These are phyloP conservation scores for Skeletonema menzelii DNA, from an alignment of 108 stramenopile genomes.

Conservation along the genomic window DNA sequence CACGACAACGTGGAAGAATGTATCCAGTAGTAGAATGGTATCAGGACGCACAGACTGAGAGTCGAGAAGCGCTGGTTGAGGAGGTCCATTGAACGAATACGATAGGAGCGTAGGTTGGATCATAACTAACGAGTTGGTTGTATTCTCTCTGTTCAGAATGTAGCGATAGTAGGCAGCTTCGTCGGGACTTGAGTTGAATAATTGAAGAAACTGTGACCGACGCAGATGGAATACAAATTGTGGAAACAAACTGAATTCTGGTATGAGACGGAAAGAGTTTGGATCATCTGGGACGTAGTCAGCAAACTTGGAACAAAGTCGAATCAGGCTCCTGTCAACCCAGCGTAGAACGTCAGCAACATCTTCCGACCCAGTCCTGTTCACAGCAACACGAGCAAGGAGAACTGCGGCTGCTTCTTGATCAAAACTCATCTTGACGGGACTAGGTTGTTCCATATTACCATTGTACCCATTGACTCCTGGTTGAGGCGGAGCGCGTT, in stretches of 20 bases:
- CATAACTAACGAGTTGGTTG: constrained; percentile 97
- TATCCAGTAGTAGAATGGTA: constrained; percentile 97
- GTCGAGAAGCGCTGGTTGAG: constrained; percentile 95
- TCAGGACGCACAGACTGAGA: constrained; percentile 94
- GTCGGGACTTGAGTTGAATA: constrained; percentile 98
- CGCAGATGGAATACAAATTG: constrained; percentile 98
- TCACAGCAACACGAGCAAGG: constrained; percentile 94
- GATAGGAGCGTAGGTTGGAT: constrained; percentile 98
- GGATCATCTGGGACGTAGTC: constrained; percentile 96
- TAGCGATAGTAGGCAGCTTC: constrained; percentile 97
- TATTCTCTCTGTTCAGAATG: constrained; percentile 89
- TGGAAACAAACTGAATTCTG: constrained; percentile 97
- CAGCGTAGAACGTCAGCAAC: constrained; percentile 97
- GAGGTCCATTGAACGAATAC: constrained; percentile 96
- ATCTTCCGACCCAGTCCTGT: constrained; percentile 93
- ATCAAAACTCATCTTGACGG: constrained; percentile 92
- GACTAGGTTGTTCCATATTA: constrained; percentile 40
- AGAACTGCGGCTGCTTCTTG: constrained; percentile 99
- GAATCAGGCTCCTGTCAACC: constrained; percentile 97
- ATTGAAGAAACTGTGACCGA: constrained; percentile 93
- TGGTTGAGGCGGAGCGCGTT: constrained; percentile 47
- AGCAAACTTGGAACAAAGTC: constrained; percentile 97
- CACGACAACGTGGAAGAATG: constrained; percentile 99
- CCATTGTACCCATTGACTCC: constrained; percentile 47
- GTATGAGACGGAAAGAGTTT: constrained; percentile 86